Base-by-base conservation (phyloP, 108 stramenopile genomes). In the Cylindrotheca fusiformis region DNA sequence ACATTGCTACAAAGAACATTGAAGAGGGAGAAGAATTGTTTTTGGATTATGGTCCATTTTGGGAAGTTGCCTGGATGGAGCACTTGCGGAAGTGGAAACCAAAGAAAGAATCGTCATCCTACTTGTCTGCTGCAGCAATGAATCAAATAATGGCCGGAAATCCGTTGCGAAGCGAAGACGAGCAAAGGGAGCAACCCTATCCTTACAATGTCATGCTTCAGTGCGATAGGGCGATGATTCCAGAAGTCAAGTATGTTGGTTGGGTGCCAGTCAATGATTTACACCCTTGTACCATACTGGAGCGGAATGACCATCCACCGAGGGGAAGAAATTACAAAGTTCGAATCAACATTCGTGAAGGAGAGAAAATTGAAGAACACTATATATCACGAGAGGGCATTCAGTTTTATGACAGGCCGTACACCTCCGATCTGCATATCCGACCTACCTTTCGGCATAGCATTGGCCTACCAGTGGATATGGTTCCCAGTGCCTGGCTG, bases 401-500 rank as follows among this genome's bases (percentile, higher is more conserved):
- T 18, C 56, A 60, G 19, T 88, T 82, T 50, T 77, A 71, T 49
- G 78, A 80, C 48, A 69, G 68, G 26, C 78, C 50, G 6, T 72
- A 53, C 67, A 62, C 67, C 8, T 72, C 73, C n/a, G 86, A 87
- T 59, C 51, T 68, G 28, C 65, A 71, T 54, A 32, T 79, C 2
- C 45, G 54, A 20, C 57, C 57, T 5, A 80, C 77, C n/a, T 91
- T 91, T 51, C 84, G 90, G 1, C 83, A 91, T 61, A 36, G 63
- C 29, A 82, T 90, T 65, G 77, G 68, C 29, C 58, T 90, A 30
- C 81, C 81, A 3, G 81, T 83, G 51, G 67, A 71, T 2, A 68
- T 90, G 32, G 82, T 85, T 55, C 82, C 88, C 18, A 27, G 67
- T 4, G 69, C 68, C 29, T 90, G 88, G 88, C 71, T 62, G 36